These are phyloP conservation scores for Graphiopsis chlorocephala DNA, from an alignment of 2,329 filamentous ascomycete genomes.

Conservation along the genomic window DNA sequence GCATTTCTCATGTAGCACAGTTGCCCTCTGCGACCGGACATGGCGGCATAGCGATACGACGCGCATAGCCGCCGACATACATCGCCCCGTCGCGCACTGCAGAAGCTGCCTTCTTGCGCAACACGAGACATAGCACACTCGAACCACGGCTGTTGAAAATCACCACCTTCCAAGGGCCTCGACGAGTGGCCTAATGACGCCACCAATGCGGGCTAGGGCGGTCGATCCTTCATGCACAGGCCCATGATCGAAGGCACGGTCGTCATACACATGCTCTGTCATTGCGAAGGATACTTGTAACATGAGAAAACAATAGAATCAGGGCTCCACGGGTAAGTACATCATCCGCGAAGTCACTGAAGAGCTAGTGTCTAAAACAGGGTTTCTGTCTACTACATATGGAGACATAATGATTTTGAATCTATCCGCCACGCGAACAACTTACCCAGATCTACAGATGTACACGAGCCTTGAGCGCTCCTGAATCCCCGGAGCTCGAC, in stretches of 20 bases:
- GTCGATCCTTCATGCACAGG: not conserved
- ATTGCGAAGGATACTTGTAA: not conserved
- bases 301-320: not conserved
- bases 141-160: not conserved
- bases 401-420: not conserved
- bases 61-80: not conserved
- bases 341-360: not conserved
- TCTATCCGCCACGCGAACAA: not conserved
- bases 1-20: slow-evolving; percentile 3
- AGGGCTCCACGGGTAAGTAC: not conserved
- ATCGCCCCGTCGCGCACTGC: not conserved
- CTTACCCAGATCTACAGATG: not conserved
- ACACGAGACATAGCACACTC: not conserved
- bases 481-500: not conserved
- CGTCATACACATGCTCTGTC: not conserved
- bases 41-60: not conserved
- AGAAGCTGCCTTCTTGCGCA: not conserved
- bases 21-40: not conserved
- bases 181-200: not conserved
- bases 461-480: not conserved
- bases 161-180: not conserved
- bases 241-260: not conserved
- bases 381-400: not conserved
- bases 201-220: not conserved
- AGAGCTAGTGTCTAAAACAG: not conserved